Conservation (phyloP, 1,284 basidiomycete species). For the Cutaneotrichosporon cutaneum region DNA sequence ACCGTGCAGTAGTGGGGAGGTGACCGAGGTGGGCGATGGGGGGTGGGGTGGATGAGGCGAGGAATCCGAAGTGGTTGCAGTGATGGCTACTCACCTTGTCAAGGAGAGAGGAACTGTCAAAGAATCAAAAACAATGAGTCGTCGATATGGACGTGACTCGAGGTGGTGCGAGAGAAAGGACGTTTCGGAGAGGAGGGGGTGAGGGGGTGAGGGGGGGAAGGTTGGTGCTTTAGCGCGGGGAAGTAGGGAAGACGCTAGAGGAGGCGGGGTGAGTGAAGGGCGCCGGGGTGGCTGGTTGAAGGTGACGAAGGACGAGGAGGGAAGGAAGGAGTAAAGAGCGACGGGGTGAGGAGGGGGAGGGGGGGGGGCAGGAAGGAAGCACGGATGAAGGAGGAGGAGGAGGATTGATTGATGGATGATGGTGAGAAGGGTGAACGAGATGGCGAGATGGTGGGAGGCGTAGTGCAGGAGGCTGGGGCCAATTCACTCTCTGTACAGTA, state of each 20-base stretch:
- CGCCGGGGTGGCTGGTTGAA: background rate
- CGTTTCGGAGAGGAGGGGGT: background rate
- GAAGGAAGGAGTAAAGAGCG: conserved; percentile 1
- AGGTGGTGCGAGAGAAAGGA: background rate
- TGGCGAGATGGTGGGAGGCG: background rate
- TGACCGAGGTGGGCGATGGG: background rate
- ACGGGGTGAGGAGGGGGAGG: background rate
- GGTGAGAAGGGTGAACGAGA: background rate
- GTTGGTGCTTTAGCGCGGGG: background rate
- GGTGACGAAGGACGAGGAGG: background rate
- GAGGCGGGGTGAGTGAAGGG: background rate
- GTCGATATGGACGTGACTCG: too few relatives aligned
- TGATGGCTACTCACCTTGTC: background rate
- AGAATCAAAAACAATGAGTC: background rate
- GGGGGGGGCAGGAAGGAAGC: background rate
- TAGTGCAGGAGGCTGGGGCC: too few relatives aligned
- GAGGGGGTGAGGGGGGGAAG: too few relatives aligned
- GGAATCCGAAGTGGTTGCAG: too few relatives aligned
- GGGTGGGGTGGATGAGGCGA: too few relatives aligned
- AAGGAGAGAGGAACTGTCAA: background rate
- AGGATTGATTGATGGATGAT: background rate
- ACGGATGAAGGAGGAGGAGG: conserved; percentile 6
- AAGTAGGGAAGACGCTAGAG: background rate
- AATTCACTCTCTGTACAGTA: too few relatives aligned
- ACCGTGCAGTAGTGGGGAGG: background rate